A percentile compares a stretch with the other conserved stretches of the same genome.
These are phyloP conservation scores for Trichophyton benhamiae DNA, from an alignment of 2,329 filamentous ascomycete species.

Conservation along the genomic window DNA sequence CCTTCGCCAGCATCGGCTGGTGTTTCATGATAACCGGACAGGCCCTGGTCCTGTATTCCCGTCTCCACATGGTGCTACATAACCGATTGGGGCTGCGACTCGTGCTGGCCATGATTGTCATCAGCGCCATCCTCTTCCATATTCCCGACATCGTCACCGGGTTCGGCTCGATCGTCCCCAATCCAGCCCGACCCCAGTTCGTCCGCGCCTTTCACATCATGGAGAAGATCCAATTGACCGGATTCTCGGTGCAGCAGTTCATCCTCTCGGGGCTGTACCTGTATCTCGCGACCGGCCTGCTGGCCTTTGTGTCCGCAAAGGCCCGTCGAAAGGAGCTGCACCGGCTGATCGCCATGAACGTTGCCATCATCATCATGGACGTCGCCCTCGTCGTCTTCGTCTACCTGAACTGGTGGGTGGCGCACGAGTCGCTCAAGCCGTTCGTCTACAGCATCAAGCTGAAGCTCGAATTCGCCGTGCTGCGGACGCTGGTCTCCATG, in stretches of 20 bases:
- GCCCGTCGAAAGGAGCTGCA: slow-evolving; percentile 22
- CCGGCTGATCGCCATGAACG: slow-evolving; percentile 32
- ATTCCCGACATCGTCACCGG: slow-evolving; percentile 37
- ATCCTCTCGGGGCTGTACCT: slow-evolving; percentile 42
- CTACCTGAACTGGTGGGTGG: slow-evolving; percentile 24
- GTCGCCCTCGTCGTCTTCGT: slow-evolving; percentile 26
- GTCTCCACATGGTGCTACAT: slow-evolving; percentile 36
- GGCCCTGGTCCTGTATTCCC: slow-evolving; percentile 39
- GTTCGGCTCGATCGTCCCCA: slow-evolving; percentile 24
- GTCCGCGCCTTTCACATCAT: slow-evolving; percentile 33
- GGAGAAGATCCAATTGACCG: slow-evolving; percentile 45
- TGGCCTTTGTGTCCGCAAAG: slow-evolving; percentile 14
- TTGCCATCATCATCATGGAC: slow-evolving; percentile 34
- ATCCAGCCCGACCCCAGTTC: slow-evolving; percentile 15
- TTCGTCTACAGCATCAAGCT: slow-evolving; percentile 26
- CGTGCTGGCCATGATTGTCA: slow-evolving; percentile 37
- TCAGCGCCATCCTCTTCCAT: slow-evolving; percentile 34
- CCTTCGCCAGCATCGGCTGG: slow-evolving; percentile 20
- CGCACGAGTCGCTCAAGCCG: slow-evolving; percentile 26
- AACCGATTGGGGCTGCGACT: slow-evolving; percentile 29
- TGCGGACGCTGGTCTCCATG: slow-evolving; percentile 30
- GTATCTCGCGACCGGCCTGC: slow-evolving; percentile 34
- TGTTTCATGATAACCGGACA: slow-evolving; percentile 39
- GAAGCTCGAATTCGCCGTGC: slow-evolving; percentile 43
- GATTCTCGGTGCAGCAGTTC: slow-evolving; percentile 46